Evolutionary conservation across 2,329 filamentous ascomycete genomes (phyloP).

Genomic region (Aspergillus brunneoviolaceus): DNA sequence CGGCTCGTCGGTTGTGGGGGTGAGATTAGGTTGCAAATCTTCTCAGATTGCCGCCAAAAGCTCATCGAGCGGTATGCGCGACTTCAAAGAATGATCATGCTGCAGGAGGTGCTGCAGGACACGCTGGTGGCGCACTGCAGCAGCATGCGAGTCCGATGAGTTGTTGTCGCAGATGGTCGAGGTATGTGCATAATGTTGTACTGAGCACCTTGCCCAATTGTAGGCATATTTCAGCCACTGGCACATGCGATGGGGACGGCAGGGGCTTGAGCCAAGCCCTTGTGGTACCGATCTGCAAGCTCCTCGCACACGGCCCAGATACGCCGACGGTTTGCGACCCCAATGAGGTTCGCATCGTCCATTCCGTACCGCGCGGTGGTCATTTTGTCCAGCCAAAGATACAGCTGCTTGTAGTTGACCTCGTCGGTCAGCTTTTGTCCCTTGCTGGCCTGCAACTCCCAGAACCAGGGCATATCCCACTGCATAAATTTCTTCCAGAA

Average conservation of each 20-base stretch:
- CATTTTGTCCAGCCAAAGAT: constrained; percentile 18
- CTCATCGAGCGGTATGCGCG: not conserved
- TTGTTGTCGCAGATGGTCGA: not conserved
- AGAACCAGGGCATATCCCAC: constrained; percentile 24
- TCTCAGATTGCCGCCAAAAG: not conserved
- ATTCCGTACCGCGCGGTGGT: constrained; percentile 20
- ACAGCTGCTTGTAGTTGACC: constrained; percentile 20
- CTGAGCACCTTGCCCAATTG: not conserved
- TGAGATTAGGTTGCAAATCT: not conserved
- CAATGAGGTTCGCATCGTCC: constrained; percentile 18
- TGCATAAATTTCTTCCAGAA: constrained; percentile 23
- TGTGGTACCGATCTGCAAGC: constrained; percentile 13
- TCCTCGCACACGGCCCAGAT: constrained; percentile 22
- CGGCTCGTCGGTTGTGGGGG: not conserved
- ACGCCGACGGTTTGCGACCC: constrained; percentile 20
- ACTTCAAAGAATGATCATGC: not conserved
- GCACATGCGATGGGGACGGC: not conserved
- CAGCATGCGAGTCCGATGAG: not conserved
- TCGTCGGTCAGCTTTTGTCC: not conserved
- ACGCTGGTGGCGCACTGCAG: not conserved
- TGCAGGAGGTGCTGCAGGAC: not conserved
- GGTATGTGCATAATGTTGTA: not conserved
- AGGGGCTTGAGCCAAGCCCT: not conserved
- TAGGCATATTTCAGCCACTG: not conserved
- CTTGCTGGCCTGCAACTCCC: constrained; percentile 14